Evolutionary conservation across 495 filamentous ascomycete genomes (phyloP), one percentile per base, ranked within the genome.

Genomic region (Bacidia rubella): DNA sequence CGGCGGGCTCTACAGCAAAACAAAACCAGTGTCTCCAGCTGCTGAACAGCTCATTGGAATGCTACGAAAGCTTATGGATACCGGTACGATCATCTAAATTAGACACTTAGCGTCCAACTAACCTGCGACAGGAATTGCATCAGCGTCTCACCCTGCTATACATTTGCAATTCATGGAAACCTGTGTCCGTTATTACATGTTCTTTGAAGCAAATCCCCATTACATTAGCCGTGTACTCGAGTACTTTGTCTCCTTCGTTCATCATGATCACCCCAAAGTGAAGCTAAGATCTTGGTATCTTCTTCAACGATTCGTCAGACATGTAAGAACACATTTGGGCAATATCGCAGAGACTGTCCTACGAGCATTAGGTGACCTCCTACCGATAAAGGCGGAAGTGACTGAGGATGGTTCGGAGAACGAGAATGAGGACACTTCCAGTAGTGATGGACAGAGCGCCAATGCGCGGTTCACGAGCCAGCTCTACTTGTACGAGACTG

Each of bases 161-260:
- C 81, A 96, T 53, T 73, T 97, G 15, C 88, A 95, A 65, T 97
- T 92, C 59, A 97, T 97, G 93, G 92, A 97, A 59, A 92, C 95
- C 39, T 93, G 87, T 63, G 88, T 95, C 27, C 83, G 92, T 32
- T 97, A 97, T 64, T 82, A 78, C 64, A 75, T 78, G n/a, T 95
- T 95, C 67, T 97, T 99, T 67, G 86, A 93, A 54, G 73, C 76
- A 32, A 84, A 95, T 57, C 74, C 82, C 2, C 72, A 79, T 1
- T 75, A 81, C 44, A 92, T 97, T 41, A 85, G 85, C 5, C 81
- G 77, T 54, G 88, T 88, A 3, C 72, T 99, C n/a, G 88, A 95
- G 57, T 85, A 82, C 60, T 99, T 97, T 68, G 86, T 97, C 29
- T 79, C 80, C 26, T 78, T 95, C 22, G 82, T 90, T 2, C 92